Base-by-base conservation (phyloP, 2,329 filamentous ascomycete genomes). In the Balansia obtecta region DNA sequence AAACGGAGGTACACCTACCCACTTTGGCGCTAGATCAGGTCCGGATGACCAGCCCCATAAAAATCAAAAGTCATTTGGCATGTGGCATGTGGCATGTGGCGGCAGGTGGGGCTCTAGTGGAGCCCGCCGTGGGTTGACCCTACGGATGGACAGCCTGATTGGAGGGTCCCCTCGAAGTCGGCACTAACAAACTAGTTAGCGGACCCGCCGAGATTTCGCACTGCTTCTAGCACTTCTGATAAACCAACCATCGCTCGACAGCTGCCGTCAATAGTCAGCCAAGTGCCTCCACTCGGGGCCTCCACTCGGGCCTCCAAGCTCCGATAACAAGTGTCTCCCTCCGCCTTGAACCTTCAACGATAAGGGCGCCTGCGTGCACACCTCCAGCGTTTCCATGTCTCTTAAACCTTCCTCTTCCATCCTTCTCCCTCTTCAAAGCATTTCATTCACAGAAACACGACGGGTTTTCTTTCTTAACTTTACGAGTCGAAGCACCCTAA, bases 301-400 rank as follows among this genome's bases (percentile, higher is more conserved):
- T 20, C 16, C n/a, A 30, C 42, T 22, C 27, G n/a, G 27, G 27
- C 7, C 42, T 20, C 16, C n/a, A 45, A 16, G 42, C 30, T 45
- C n/a, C n/a, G n/a, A n/a, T n/a, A n/a, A 45, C 30, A 5, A 32
- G 16, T 16, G 27, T 45, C 34, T 39, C 32, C 40, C 34, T 39
- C 32, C 40, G 44, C 43, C 27, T 27, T 27, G 32, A 18, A n/a
- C 18, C 27, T 27, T 27, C 32, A 18, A n/a, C 18, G 41, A 42
- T 39, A 27, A 27, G 50, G 22, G 22, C 46, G 27, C 44, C 51
- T 44, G 44, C 50, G 50, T 54, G 52, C 46, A n/a, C 52, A 48
- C 42, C 38, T 20, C 4, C 16, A 33, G 18, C 49, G 13, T 44
- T 39, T 38, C 32, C 53, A 38, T 13, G 40, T 33, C 30, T 40